These are phyloP conservation scores for Cladosporium velox DNA, from an alignment of 2,329 filamentous ascomycete species.

Conservation along the genomic window DNA sequence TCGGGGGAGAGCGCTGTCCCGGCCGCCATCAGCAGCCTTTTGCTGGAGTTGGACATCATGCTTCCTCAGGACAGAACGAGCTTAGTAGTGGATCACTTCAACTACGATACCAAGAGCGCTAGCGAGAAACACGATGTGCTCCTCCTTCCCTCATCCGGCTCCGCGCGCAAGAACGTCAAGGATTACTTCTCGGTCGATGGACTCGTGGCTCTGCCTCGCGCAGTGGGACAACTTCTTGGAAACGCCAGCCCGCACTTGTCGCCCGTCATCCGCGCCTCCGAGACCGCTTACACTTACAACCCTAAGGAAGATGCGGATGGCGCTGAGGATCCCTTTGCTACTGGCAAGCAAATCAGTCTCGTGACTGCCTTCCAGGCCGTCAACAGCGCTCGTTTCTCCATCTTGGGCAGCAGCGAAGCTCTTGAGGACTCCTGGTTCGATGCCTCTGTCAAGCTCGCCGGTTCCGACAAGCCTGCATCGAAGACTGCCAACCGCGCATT, in stretches of 20 bases:
- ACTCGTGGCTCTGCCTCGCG: conserved; percentile 77
- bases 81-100: conserved; percentile 92
- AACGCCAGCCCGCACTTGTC: conserved; percentile 72
- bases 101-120: conserved; percentile 77
- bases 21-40: conserved; percentile 72
- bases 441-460: conserved; percentile 66
- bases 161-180: conserved; percentile 68
- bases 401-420: conserved; percentile 84
- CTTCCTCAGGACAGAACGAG: conserved; percentile 84
- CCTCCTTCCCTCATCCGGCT: conserved; percentile 68
- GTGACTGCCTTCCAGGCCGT: conserved; percentile 87
- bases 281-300: conserved; percentile 90
- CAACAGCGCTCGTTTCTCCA: conserved; percentile 86
- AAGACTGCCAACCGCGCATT: conserved; percentile 82
- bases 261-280: conserved; percentile 78
- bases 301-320: conserved; percentile 75
- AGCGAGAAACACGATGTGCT: conserved; percentile 86
- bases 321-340: conserved; percentile 81
- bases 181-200: conserved; percentile 73
- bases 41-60: conserved; percentile 84
- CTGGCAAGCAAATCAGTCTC: conserved; percentile 78
- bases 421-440: conserved; percentile 88
- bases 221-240: conserved; percentile 79
- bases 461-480: conserved; percentile 54
- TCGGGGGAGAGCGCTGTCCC: conserved; percentile 71